Conservation (phyloP, 2,329 filamentous ascomycete genomes). For the Plectosphaerella sp. region DNA sequence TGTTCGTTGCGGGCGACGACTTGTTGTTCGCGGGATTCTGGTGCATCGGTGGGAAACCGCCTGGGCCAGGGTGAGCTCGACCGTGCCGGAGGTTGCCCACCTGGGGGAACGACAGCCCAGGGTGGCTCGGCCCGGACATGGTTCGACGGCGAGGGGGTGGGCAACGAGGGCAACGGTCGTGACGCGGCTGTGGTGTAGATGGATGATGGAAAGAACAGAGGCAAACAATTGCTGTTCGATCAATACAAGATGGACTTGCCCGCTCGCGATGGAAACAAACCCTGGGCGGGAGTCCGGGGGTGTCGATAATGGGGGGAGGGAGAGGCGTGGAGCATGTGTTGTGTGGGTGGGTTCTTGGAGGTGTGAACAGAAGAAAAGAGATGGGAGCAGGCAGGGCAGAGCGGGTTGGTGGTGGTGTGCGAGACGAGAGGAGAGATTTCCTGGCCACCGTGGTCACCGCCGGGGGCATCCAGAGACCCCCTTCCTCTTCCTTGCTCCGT, state of each 20-base stretch:
- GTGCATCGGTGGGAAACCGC: conserved; percentile 40
- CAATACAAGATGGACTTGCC: not conserved
- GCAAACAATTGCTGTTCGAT: conserved; percentile 2
- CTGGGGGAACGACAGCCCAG: conserved; percentile 49
- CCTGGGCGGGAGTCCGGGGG: conserved; percentile 21
- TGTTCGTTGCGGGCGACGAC: conserved; percentile 49
- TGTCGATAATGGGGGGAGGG: conserved; percentile 35
- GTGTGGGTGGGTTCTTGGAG: conserved; percentile 20
- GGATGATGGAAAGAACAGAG: conserved; percentile 10
- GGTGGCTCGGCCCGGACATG: conserved; percentile 42
- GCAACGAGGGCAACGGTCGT: conserved; percentile 1
- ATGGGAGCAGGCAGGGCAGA: conserved; percentile 13
- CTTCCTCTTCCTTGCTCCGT: not conserved
- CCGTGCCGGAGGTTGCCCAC: conserved; percentile 36
- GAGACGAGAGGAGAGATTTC: conserved; percentile 7
- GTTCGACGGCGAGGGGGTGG: not conserved
- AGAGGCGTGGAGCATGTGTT: conserved; percentile 31
- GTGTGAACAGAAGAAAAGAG: conserved; percentile 18
- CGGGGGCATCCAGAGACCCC: not conserved
- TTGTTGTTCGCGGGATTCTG: conserved; percentile 50
- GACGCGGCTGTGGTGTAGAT: conserved; percentile 1
- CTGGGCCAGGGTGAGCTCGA: conserved; percentile 26
- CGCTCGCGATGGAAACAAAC: conserved; percentile 6
- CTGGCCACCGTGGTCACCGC: conserved; percentile 4
- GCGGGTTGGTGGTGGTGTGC: conserved; percentile 12